Evolutionary conservation across 257 asterid genomes (phyloP).

Genomic region (Jasminum sambac): DNA sequence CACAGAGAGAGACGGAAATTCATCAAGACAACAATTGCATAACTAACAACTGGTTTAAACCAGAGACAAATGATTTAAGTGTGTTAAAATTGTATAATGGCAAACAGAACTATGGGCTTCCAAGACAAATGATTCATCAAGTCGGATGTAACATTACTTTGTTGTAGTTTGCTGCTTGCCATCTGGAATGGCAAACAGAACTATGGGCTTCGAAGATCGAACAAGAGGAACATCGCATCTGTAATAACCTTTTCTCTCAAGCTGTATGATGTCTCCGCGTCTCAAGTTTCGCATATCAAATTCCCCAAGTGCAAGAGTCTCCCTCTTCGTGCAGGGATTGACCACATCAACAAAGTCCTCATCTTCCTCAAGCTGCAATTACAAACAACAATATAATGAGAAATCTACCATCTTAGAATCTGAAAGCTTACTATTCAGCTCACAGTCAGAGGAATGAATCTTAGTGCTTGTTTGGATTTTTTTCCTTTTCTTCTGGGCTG

Average conservation of each 20-base stretch:
- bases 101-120: too few species aligned
- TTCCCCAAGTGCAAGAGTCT: conserved; percentile 77
- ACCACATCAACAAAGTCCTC: conserved; percentile 75
- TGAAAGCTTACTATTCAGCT: background rate
- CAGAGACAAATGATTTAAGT: background rate
- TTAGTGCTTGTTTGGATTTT: too few species aligned
- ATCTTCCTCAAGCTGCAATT: conserved; percentile 84
- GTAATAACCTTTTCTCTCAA: conserved; percentile 91
- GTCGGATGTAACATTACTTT: conserved; percentile 34
- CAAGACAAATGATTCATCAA: too few species aligned
- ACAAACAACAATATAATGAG: conserved; percentile 12
- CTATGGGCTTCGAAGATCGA: conserved; percentile 65
- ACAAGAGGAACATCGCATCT: conserved; percentile 78
- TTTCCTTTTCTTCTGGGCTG: too few species aligned
- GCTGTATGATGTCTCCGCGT: conserved; percentile 77
- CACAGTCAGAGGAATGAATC: background rate
- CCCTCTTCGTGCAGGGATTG: conserved; percentile 70
- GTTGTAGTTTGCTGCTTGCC: conserved; percentile 75
- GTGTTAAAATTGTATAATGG: background rate
- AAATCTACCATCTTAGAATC: background rate
- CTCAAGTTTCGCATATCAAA: conserved; percentile 83
- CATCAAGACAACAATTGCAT: background rate
- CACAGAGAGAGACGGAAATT: background rate
- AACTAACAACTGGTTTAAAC: background rate
- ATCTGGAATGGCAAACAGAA: conserved; percentile 84